Conservation (phyloP, 495 filamentous ascomycete species). For the Tuber brumale region DNA sequence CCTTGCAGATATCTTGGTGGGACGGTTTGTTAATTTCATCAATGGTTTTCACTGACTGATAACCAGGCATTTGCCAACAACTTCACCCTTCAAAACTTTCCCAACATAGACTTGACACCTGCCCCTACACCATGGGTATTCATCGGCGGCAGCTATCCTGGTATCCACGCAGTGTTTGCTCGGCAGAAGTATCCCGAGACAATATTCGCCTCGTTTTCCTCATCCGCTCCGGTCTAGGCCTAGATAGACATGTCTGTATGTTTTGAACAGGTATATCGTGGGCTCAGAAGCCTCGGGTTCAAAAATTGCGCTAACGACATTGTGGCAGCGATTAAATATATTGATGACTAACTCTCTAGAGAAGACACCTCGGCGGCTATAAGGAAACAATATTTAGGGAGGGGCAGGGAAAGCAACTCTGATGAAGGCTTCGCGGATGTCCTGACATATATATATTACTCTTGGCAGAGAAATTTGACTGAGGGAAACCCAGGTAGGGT, state of each 20-base stretch:
- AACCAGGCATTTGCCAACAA: conserved; percentile 49
- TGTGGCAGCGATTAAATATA: conserved; percentile 49
- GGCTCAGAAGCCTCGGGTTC: conserved; percentile 50
- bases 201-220: conserved; percentile 50
- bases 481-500: conserved; percentile 18
- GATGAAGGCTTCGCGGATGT: conserved; percentile 49
- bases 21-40: conserved; percentile 45
- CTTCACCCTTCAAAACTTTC: conserved; percentile 45
- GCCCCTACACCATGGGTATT: conserved; percentile 53
- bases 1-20: conserved; percentile 50
- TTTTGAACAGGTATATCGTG: conserved; percentile 51
- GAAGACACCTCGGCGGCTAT: conserved; percentile 44
- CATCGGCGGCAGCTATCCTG: conserved; percentile 56
- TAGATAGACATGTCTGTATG: conserved; percentile 52
- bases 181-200: conserved; percentile 54
- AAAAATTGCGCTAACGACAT: conserved; percentile 53
- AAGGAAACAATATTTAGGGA: conserved; percentile 50
- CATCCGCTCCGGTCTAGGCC: conserved; percentile 54
- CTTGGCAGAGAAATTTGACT: conserved; percentile 43
- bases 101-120: conserved; percentile 47
- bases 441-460: conserved; percentile 46
- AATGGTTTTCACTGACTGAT: conserved; percentile 49
- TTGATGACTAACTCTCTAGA: conserved; percentile 47
- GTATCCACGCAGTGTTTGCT: conserved; percentile 52
- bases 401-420: conserved; percentile 48